Conservation (phyloP, 805 yeast genomes). For the Schwanniomyces vanrijiae region DNA sequence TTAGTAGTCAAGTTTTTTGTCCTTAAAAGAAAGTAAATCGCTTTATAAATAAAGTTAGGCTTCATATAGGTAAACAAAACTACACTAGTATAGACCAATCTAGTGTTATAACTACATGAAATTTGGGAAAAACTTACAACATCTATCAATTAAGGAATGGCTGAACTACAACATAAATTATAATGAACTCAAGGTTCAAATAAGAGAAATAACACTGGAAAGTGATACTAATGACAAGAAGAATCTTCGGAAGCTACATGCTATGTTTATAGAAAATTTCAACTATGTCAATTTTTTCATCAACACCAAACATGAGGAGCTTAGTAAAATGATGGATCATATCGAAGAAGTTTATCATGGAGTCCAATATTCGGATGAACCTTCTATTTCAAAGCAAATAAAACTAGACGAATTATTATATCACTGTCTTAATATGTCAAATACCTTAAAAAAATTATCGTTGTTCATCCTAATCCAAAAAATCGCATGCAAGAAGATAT, state of each 20-base stretch:
- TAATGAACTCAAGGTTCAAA: conserved; percentile 67
- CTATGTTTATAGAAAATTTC: conserved; percentile 54
- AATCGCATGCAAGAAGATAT: conserved; percentile 68
- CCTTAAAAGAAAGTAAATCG: not conserved
- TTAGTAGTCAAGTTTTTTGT: not conserved
- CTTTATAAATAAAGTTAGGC: not conserved
- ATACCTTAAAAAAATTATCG: conserved; percentile 61
- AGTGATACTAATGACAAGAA: not conserved
- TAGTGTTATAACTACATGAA: conserved; percentile 54
- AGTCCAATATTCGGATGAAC: not conserved
- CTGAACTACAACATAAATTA: conserved; percentile 79
- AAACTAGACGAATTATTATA: conserved; percentile 28
- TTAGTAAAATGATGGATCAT: conserved; percentile 46
- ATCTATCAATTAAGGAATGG: conserved; percentile 88
- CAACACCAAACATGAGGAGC: conserved; percentile 65
- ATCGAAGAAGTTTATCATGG: not conserved
- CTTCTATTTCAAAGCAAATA: conserved; percentile 6
- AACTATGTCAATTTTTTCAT: conserved; percentile 64
- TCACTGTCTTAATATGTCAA: conserved; percentile 41
- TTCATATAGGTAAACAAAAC: too few species aligned
- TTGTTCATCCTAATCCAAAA: conserved; percentile 72
- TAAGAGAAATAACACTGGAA: conserved; percentile 53
- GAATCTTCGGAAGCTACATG: conserved; percentile 32
- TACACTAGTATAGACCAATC: not conserved
- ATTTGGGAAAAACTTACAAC: conserved; percentile 75